A percentile compares a stretch with the other conserved stretches of the same genome.
phyloP scores from a whole-genome alignment of 106 monocot genomes.

The Triglochin maritima region DNA sequence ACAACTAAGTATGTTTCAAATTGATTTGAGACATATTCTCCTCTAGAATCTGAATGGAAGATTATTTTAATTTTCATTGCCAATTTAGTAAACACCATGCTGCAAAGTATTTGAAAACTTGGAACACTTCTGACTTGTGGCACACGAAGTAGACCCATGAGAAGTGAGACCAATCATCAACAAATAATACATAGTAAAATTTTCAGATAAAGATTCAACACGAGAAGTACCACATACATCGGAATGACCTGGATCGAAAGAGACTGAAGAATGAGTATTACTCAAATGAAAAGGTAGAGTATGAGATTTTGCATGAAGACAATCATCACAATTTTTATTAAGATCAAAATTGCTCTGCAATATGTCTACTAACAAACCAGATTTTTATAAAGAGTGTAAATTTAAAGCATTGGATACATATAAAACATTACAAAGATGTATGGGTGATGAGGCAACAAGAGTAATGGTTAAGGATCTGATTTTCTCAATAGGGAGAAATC shows the following conservation, averaged over 20 bases:
- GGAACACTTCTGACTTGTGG: background rate
- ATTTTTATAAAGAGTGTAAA: too few species aligned
- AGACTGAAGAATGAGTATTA: background rate
- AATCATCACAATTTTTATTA: slow-evolving; percentile 4
- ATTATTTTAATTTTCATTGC: too few species aligned
- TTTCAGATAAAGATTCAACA: background rate
- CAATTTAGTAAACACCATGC: too few species aligned
- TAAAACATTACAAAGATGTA: too few species aligned
- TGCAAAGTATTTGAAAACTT: background rate
- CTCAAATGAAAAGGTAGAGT: background rate
- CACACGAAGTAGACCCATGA: slow-evolving; percentile 2
- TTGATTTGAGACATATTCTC: too few species aligned
- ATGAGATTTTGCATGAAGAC: slow-evolving; percentile 8
- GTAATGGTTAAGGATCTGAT: too few species aligned
- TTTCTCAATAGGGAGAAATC: too few species aligned
- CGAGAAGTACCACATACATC: slow-evolving; percentile 1
- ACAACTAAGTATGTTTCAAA: too few species aligned
- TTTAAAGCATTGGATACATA: slow-evolving; percentile 4
- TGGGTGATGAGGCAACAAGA: too few species aligned
- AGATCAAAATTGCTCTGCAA: too few species aligned
- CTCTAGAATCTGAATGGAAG: too few species aligned
- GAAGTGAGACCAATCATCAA: slow-evolving; percentile 1
- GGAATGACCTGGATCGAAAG: slow-evolving; percentile 4
- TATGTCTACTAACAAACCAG: too few species aligned
- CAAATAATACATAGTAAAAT: background rate